phyloP scores from a whole-genome alignment of 192 early-diverging fungal genomes.

The Coemansia sp. region DNA sequence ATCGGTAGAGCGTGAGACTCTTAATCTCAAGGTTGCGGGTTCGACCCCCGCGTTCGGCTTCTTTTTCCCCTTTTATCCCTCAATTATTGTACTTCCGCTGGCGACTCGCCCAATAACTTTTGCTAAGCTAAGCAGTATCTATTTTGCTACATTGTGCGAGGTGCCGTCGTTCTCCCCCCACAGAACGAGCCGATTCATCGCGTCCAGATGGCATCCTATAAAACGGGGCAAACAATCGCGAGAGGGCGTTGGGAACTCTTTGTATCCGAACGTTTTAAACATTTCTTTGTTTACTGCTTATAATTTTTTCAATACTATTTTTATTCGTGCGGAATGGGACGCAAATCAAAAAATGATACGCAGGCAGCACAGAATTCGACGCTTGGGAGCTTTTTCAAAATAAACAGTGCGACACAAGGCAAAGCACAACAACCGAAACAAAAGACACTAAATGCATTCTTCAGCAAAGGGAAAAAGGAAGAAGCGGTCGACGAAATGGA shows the following conservation, averaged over 20 bases:
- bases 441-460: constrained; percentile 2
- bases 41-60: constrained; percentile 26
- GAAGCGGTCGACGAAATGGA: background rate
- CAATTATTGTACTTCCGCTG: no score
- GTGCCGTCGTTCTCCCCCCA: no score
- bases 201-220: no score
- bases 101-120: no score
- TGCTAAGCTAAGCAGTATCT: no score
- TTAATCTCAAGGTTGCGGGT: constrained; percentile 35
- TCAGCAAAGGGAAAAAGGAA: background rate
- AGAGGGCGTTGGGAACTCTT: no score
- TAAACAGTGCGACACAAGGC: constrained; percentile 3
- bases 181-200: no score
- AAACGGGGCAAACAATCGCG: no score
- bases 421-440: constrained; percentile 12
- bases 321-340: background rate
- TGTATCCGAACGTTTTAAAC: no score
- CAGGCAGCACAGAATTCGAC: constrained; percentile 3
- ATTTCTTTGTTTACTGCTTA: no score
- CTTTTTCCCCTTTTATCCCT: constrained; percentile 1
- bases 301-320: background rate
- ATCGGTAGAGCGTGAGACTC: constrained; percentile 36
- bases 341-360: background rate
- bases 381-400: constrained; percentile 22
- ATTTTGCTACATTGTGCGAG: no score